Percentiles rank a stretch among this genome's conserved stretches.
phyloP scores from a whole-genome alignment of 2,329 filamentous ascomycete species.

The Fusarium poae region DNA sequence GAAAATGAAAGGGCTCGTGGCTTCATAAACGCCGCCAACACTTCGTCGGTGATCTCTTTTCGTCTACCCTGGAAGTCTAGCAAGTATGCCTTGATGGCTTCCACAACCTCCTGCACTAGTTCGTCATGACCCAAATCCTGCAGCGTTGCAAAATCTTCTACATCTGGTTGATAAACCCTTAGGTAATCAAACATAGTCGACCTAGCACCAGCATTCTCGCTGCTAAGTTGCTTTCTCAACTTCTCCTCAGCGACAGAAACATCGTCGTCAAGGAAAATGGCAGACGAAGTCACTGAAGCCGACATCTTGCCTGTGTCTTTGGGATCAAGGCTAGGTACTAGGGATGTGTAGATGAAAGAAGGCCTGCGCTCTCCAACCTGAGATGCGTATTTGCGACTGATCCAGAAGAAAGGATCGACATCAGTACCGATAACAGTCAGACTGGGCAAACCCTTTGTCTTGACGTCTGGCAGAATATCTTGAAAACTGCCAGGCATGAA shows the following conservation, averaged over 20 bases:
- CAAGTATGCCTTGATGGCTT: conserved; percentile 9
- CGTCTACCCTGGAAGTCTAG: conserved; percentile 2
- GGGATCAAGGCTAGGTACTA: conserved; percentile 9
- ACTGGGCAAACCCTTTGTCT: conserved; percentile 10
- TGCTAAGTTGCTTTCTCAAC: conserved; percentile 11
- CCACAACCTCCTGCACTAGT: conserved; percentile 1
- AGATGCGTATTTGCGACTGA: conserved; percentile 16
- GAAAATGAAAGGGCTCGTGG: conserved; percentile 5
- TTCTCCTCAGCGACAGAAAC: conserved; percentile 4
- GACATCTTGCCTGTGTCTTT: conserved; percentile 5
- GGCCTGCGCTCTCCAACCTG: conserved; percentile 8
- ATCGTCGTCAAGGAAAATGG: conserved; percentile 4
- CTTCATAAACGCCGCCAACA: conserved; percentile 9
- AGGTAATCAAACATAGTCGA: conserved; percentile 10
- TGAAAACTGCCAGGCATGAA: conserved; percentile 15
- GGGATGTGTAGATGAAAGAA: conserved; percentile 12
- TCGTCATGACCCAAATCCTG: neutral
- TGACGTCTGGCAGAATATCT: conserved; percentile 6
- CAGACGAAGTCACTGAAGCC: conserved; percentile 3
- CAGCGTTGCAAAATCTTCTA: neutral
- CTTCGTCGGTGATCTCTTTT: conserved; percentile 7
- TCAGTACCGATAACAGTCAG: conserved; percentile 11
- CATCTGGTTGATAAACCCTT: neutral
- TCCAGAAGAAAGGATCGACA: conserved; percentile 18
- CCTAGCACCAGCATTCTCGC: neutral